Percentiles rank a stretch among this genome's conserved stretches.
Conservation (phyloP, 176 grass and related monocot species). For the Pharus latifolius region DNA sequence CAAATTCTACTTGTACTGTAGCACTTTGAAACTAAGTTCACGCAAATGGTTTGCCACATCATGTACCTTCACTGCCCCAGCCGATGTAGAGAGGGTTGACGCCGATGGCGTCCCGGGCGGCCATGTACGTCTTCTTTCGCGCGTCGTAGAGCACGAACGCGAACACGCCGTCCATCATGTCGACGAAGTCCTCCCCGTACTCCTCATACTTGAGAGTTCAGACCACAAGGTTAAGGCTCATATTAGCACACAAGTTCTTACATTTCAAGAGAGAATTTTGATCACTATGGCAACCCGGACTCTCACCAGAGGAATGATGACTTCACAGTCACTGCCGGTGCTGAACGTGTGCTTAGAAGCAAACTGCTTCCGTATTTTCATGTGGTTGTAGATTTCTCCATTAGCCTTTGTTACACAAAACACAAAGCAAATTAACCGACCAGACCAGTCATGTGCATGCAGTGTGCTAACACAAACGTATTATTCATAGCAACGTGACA, state of each 20-base stretch:
- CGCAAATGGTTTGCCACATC: background rate
- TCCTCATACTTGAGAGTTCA: slow-evolving; percentile 64
- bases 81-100: slow-evolving; percentile 96
- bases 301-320: slow-evolving; percentile 90
- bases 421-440: background rate
- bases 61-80: slow-evolving; percentile 78
- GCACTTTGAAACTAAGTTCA: no score
- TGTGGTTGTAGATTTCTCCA: slow-evolving; percentile 97
- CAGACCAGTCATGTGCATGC: background rate
- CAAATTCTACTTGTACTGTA: no score
- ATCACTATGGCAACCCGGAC: no score
- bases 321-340: slow-evolving; percentile 94
- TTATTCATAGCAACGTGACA: no score
- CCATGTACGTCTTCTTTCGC: slow-evolving; percentile 63
- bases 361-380: slow-evolving; percentile 67
- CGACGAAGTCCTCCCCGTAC: slow-evolving; percentile 78
- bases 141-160: slow-evolving; percentile 82
- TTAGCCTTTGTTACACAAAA: slow-evolving; percentile 34
- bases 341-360: slow-evolving; percentile 49
- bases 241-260: no score
- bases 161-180: slow-evolving; percentile 97
- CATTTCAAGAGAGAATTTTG: no score
- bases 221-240: background rate
- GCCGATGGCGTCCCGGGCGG: slow-evolving; percentile 82
- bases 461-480: no score